Percentiles rank a stretch among this genome's conserved stretches.
Conservation (phyloP, 805 yeast species). For the Hanseniaspora guilliermondii region DNA sequence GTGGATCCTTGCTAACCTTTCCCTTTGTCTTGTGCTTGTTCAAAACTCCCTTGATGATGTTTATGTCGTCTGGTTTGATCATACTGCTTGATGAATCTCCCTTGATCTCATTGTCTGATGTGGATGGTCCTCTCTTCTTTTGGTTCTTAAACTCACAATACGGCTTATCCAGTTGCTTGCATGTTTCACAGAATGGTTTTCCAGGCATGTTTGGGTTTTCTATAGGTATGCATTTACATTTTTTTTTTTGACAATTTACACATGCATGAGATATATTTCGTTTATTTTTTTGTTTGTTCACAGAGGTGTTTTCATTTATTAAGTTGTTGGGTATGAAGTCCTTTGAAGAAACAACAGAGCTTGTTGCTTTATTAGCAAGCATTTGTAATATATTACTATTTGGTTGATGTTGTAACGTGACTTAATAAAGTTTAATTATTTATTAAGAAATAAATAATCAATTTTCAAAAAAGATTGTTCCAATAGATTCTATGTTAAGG, state of each 20-base stretch:
- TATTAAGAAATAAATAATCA: too few species aligned
- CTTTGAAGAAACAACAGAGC: neutral
- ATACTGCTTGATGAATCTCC: neutral
- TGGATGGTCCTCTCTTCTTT: slow-evolving; percentile 1
- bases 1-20: neutral
- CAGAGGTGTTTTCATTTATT: neutral
- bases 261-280: slow-evolving; percentile 9
- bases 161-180: neutral
- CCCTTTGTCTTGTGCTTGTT: neutral
- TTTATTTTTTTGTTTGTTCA: neutral
- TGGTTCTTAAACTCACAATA: slow-evolving; percentile 4
- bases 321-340: neutral
- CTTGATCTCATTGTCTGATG: neutral
- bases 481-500: too few species aligned
- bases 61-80: neutral
- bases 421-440: too few species aligned
- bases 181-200: neutral
- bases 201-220: neutral
- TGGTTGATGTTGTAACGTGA: too few species aligned
- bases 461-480: too few species aligned
- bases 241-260: slow-evolving; percentile 4
- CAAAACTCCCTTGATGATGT: neutral
- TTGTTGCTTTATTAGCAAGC: neutral
- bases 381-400: neutral
- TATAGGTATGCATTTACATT: slow-evolving; percentile 6